Evolutionary conservation across 2,329 filamentous ascomycete species (phyloP).

Genomic region (Myriosclerotinia duriaeana): DNA sequence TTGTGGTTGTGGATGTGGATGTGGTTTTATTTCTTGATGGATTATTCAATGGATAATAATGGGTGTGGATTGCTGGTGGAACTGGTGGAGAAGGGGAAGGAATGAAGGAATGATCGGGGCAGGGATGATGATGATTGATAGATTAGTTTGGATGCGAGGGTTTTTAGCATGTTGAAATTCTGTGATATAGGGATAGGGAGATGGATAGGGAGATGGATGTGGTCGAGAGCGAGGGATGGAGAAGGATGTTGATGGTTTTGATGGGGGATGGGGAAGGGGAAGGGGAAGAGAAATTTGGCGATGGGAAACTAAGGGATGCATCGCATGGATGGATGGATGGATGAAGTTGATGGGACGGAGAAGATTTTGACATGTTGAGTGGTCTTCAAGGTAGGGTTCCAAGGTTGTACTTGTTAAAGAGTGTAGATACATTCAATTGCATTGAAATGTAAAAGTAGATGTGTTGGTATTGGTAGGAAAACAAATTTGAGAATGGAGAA

Average conservation of each 20-base stretch:
- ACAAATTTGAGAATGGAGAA: neutral
- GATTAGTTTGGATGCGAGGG: neutral
- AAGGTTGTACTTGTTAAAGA: too few relatives aligned
- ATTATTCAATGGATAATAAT: too few relatives aligned
- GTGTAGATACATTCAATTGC: neutral
- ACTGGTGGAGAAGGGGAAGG: neutral
- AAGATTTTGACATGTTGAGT: neutral
- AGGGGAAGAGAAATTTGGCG: neutral
- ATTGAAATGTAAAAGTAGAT: slow-evolving; percentile 1
- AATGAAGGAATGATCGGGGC: slow-evolving; percentile 4
- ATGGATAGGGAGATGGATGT: too few relatives aligned
- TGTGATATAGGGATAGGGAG: too few relatives aligned
- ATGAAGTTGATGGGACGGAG: slow-evolving; percentile 3
- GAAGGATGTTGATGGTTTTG: too few relatives aligned
- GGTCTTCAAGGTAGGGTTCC: too few relatives aligned
- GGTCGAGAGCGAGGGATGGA: too few relatives aligned
- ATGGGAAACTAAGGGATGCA: neutral
- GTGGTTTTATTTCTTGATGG: too few relatives aligned
- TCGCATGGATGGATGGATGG: neutral
- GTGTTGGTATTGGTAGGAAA: too few relatives aligned
- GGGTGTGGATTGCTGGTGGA: neutral
- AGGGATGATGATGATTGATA: neutral
- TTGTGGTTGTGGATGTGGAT: too few relatives aligned
- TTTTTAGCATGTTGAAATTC: neutral
- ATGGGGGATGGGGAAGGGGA: too few relatives aligned